A percentile compares a stretch with the other conserved stretches of the same genome.
These are phyloP conservation scores for Trametes pubescens DNA, from an alignment of 1,284 basidiomycete species.

Conservation along the genomic window DNA sequence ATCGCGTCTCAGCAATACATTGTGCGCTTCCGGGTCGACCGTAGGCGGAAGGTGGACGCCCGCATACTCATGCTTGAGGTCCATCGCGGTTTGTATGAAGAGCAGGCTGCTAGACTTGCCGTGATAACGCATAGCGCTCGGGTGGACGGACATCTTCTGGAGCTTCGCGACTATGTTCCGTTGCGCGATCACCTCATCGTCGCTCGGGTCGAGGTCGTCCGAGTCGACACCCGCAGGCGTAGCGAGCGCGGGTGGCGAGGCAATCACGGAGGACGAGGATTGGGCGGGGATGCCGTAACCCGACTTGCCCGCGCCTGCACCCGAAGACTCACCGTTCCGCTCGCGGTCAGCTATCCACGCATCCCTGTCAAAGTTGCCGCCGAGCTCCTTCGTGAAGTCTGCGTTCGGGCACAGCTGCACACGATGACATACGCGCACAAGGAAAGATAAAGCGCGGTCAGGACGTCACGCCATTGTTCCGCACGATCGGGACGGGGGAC, in stretches of 20 bases:
- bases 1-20: conserved; percentile 34
- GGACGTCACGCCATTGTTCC: conserved; percentile 1
- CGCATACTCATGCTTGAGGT: conserved; percentile 56
- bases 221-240: conserved; percentile 32
- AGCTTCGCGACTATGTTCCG: conserved; percentile 40
- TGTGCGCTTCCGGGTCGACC: conserved; percentile 29
- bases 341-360: conserved; percentile 48
- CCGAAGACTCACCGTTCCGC: conserved; percentile 30
- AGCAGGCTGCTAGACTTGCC: conserved; percentile 62
- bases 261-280: conserved; percentile 17
- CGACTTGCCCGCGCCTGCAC: conserved; percentile 19
- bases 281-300: conserved; percentile 23
- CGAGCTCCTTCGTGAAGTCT: conserved; percentile 58
- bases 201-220: conserved; percentile 48
- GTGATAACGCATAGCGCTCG: conserved; percentile 52
- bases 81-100: conserved; percentile 57
- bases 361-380: conserved; percentile 56
- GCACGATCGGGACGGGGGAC: background rate
- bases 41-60: conserved; percentile 35
- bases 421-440: background rate
- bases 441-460: background rate
- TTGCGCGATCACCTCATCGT: conserved; percentile 45
- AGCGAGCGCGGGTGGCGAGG: conserved; percentile 27
- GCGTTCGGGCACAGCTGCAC: conserved; percentile 57
- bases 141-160: conserved; percentile 41